phyloP scores from a whole-genome alignment of 768 basidiomycete genomes.

The Lentinula guzmanii region DNA sequence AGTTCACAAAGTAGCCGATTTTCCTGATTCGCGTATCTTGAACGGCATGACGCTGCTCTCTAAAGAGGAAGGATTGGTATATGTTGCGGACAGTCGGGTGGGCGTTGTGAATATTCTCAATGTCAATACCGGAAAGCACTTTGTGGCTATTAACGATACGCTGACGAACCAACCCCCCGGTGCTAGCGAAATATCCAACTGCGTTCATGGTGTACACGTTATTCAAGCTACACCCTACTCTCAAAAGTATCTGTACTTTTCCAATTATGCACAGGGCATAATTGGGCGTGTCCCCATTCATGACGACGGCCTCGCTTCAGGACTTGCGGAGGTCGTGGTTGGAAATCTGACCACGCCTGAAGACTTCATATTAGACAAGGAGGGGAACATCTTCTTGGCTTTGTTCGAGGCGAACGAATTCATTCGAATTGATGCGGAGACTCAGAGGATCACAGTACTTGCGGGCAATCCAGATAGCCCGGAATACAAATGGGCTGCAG shows the following conservation, averaged over 20 bases:
- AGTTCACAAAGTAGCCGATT: not conserved
- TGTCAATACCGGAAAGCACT: not conserved
- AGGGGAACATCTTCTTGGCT: not conserved
- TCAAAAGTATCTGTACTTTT: not conserved
- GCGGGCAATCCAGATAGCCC: not conserved
- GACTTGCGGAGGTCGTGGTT: not conserved
- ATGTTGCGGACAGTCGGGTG: conserved; percentile 2
- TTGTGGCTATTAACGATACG: not conserved
- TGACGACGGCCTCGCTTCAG: not conserved
- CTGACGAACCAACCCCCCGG: conserved; percentile 1
- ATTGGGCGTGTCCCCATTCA: not conserved
- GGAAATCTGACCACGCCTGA: not conserved
- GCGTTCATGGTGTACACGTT: not conserved
- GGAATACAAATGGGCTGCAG: not conserved
- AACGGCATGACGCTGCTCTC: not conserved
- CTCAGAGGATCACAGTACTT: not conserved
- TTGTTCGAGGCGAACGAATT: not conserved
- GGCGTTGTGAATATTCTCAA: not conserved
- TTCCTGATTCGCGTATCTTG: not conserved
- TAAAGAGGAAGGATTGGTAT: not conserved
- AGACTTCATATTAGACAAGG: not conserved
- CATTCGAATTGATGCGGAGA: not conserved
- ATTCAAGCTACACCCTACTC: not conserved
- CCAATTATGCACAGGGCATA: not conserved
- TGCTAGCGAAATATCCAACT: not conserved